Conservation (phyloP, 2,329 filamentous ascomycete genomes). For the Metarhizium humberi region DNA sequence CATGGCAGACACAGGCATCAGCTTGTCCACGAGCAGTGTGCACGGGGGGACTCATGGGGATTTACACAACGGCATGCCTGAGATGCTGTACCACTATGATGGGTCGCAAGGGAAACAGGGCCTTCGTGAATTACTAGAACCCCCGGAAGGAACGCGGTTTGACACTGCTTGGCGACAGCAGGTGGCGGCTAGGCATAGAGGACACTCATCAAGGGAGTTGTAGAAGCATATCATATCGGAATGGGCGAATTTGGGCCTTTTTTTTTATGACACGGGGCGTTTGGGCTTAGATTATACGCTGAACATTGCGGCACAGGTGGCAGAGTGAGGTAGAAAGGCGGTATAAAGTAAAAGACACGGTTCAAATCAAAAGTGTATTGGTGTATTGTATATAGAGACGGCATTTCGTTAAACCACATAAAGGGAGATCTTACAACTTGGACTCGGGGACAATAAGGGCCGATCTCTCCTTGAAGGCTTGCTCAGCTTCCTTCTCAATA, state of each 20-base stretch:
- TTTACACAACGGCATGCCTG: conserved; percentile 13
- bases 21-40: conserved; percentile 10
- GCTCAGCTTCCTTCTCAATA: conserved; percentile 69
- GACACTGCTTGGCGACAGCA: conserved; percentile 10
- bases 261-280: background rate
- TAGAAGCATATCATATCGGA: background rate
- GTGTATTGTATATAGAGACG: background rate
- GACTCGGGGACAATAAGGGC: conserved; percentile 44
- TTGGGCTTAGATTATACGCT: too few species aligned
- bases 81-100: conserved; percentile 9
- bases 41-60: conserved; percentile 5
- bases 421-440: conserved; percentile 42
- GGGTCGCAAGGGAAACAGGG: background rate
- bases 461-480: conserved; percentile 51
- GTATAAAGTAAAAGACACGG: background rate
- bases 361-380: background rate
- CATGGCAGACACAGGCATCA: conserved; percentile 22
- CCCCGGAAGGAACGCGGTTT: conserved; percentile 4
- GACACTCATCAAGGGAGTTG: background rate
- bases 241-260: background rate
- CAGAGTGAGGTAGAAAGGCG: too few species aligned
- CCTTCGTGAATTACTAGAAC: background rate
- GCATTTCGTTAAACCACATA: background rate
- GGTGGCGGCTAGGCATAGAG: background rate
- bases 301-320: too few species aligned